Evolutionary conservation across 2,329 filamentous ascomycete species (phyloP).

Genomic region (Venturia aucupariae): DNA sequence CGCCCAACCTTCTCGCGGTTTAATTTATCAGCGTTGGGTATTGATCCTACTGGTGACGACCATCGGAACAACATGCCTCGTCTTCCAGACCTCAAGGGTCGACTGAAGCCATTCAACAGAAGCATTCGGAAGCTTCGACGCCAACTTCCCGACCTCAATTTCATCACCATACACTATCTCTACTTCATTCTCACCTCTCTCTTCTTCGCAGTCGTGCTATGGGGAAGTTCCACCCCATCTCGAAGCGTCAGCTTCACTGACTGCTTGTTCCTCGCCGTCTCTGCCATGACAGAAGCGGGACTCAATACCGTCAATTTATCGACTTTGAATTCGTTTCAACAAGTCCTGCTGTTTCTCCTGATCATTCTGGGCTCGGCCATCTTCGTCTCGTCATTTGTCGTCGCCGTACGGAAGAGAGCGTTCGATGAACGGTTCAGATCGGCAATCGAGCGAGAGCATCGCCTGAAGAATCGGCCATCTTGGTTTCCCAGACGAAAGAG

Average conservation of each 20-base stretch:
- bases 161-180: conserved; percentile 55
- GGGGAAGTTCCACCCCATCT: conserved; percentile 43
- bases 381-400: conserved; percentile 57
- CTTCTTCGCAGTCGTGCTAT: conserved; percentile 52
- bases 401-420: conserved; percentile 49
- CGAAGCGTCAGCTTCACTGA: conserved; percentile 51
- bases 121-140: background rate
- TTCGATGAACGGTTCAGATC: conserved; percentile 52
- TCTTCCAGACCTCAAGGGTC: background rate
- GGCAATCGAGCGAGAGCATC: background rate
- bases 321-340: conserved; percentile 57
- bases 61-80: background rate
- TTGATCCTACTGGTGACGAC: background rate
- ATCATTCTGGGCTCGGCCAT: conserved; percentile 59
- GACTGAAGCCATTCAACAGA: background rate
- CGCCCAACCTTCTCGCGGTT: background rate
- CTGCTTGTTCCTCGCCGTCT: conserved; percentile 53
- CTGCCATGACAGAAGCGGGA: conserved; percentile 30
- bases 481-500: background rate
- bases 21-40: background rate
- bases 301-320: conserved; percentile 60
- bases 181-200: conserved; percentile 54
- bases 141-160: conserved; percentile 43
- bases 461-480: background rate
- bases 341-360: conserved; percentile 54